Conservation (phyloP, 208 protist species). For the Trypanosoma scelopori region DNA sequence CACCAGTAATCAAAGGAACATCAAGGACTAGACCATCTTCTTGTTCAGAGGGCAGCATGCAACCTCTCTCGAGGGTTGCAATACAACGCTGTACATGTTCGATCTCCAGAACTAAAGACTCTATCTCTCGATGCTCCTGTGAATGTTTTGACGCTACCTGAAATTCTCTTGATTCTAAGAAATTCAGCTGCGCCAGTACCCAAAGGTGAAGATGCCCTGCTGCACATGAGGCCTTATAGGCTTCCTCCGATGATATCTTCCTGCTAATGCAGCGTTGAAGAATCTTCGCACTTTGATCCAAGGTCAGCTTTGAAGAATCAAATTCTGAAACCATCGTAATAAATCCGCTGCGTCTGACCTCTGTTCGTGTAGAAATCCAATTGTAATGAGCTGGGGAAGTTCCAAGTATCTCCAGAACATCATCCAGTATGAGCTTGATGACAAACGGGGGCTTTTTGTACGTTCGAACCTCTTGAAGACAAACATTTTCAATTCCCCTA, state of each 20-base stretch:
- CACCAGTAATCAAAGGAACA: conserved; percentile 12
- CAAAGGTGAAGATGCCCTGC: conserved; percentile 38
- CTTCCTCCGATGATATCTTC: conserved; percentile 23
- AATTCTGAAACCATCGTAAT: conserved; percentile 36
- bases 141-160: no score
- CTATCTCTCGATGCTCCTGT: not conserved
- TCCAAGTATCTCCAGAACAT: conserved; percentile 42
- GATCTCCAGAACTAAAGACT: conserved; percentile 9
- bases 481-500: conserved; percentile 34
- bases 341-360: conserved; percentile 33
- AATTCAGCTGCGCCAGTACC: conserved; percentile 37
- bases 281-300: conserved; percentile 24
- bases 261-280: conserved; percentile 25
- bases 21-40: conserved; percentile 17
- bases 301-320: conserved; percentile 32
- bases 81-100: conserved; percentile 7
- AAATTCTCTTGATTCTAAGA: conserved; percentile 4
- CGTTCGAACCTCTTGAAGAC: conserved; percentile 34
- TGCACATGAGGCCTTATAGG: conserved; percentile 34
- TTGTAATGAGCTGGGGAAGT: conserved; percentile 11
- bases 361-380: conserved; percentile 29
- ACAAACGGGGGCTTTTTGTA: conserved; percentile 31
- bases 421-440: conserved; percentile 31
- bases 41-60: no score
- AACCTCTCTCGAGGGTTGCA: not conserved